Conservation (phyloP, 139 green algal species). For the Micromonas commoda region DNA sequence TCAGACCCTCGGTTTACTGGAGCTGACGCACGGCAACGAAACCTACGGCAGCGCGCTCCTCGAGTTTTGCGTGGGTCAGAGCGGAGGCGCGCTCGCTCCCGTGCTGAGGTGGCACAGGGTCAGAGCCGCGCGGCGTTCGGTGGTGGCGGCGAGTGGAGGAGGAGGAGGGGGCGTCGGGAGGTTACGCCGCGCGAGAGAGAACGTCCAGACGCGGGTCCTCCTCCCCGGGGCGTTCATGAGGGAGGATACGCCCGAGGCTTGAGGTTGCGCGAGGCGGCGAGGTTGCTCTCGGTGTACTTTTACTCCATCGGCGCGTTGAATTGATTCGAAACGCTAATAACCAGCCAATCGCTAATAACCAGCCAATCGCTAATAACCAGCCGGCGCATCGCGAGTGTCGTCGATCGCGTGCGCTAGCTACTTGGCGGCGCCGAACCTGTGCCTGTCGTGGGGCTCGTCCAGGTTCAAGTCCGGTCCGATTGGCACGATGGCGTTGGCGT, state of each 20-base stretch:
- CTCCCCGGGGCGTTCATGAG: too few species aligned
- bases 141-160: too few species aligned
- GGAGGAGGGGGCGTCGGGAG: background rate
- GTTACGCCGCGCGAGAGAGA: background rate
- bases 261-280: too few species aligned
- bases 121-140: too few species aligned
- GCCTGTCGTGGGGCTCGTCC: slow-evolving; percentile 25
- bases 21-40: background rate
- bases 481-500: slow-evolving; percentile 39
- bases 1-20: background rate
- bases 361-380: too few species aligned
- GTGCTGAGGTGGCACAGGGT: background rate
- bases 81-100: background rate
- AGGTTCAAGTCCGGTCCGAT: slow-evolving; percentile 35
- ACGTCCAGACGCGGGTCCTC: background rate
- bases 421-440: background rate
- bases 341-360: too few species aligned
- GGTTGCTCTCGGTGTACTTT: too few species aligned
- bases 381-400: too few species aligned
- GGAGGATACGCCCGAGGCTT: too few species aligned
- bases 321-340: too few species aligned
- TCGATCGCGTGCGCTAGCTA: too few species aligned
- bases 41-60: background rate
- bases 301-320: too few species aligned
- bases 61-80: background rate